Percentiles rank a stretch among this genome's conserved stretches.
These are phyloP conservation scores for Suhomyces kunorum DNA, from an alignment of 1,139 yeast species.

Conservation along the genomic window DNA sequence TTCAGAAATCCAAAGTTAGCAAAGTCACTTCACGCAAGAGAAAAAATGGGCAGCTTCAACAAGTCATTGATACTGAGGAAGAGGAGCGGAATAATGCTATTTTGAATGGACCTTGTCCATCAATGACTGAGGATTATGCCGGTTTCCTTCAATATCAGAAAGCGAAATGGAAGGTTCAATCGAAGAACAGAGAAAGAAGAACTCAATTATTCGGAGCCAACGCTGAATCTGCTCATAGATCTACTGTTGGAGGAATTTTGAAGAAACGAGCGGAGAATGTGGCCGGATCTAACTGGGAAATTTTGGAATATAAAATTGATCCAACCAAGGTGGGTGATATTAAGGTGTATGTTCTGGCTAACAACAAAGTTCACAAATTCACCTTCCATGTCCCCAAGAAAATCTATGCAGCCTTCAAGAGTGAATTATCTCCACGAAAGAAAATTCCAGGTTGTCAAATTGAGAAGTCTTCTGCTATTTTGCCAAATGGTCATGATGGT, in stretches of 20 bases:
- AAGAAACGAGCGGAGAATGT: conserved; percentile 77
- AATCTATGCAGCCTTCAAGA: conserved; percentile 67
- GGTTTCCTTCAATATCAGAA: conserved; percentile 81
- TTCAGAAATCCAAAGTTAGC: conserved; percentile 42
- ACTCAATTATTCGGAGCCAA: conserved; percentile 74
- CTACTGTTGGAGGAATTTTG: conserved; percentile 67
- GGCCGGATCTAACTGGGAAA: conserved; percentile 81
- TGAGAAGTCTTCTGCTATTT: conserved; percentile 56
- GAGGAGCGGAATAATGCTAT: conserved; percentile 45
- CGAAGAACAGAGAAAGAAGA: conserved; percentile 69
- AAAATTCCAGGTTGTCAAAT: conserved; percentile 55
- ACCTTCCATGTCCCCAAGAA: conserved; percentile 73
- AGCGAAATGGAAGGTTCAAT: conserved; percentile 80
- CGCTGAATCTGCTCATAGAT: conserved; percentile 46
- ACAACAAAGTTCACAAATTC: conserved; percentile 72
- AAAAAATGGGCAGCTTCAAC: conserved; percentile 26
- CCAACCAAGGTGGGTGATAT: conserved; percentile 70
- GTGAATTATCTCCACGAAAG: conserved; percentile 46
- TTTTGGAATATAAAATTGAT: conserved; percentile 66
- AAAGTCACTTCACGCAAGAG: conserved; percentile 52
- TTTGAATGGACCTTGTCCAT: conserved; percentile 63
- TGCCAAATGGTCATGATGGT: conserved; percentile 73
- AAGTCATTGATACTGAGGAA: conserved; percentile 40
- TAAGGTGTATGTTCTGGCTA: conserved; percentile 69
- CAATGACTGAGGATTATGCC: conserved; percentile 70